Evolutionary conservation across 257 asterid species (phyloP), one percentile per base, ranked within the genome.

Genomic region (Fraxinus quadrangulata): DNA sequence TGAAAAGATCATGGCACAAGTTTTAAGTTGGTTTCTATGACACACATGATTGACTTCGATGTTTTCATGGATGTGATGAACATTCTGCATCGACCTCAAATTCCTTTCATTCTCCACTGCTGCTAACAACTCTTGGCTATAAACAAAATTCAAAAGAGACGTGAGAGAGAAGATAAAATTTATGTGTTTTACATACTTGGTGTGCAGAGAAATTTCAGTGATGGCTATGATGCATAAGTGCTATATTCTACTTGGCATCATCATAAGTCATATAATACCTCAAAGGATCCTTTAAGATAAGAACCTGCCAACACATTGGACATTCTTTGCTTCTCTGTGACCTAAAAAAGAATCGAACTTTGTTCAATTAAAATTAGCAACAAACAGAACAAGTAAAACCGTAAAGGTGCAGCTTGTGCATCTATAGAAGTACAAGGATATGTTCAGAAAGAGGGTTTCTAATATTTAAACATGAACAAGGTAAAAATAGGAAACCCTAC

Each of bases 301-400:
- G 84, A 80, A 77, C 79, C 83, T 89, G 91, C 85, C 86, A 85
- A 79, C 97, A 92, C 74, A 87, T 84, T 66, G 97, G 97, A 78
- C 96, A 92, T 47, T 90, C 94, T 33, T 81, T 45, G 83, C 97
- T 83, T 80, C 94, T 88, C 83, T 86, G 91, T 49, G 96, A 86
- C 97, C 96, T 92, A 65, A 87, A 74, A 26, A 79, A 39, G 40
- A 23, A 72, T 21, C 0, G 16, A 71, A 69, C 79, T 6, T 13
- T 24, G n/a, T 17, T 37, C 24, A 4, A 70, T 49, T 51, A n/a
- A 36, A 45, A 61, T 36, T n/a, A 47, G 34, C 24, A 23, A 10
- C 9, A 9, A 19, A 17, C 12, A 24, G 47, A 24, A 40, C 30
- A 30, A 36, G 73, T 11, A 19, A 39, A 24, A 63, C 33, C n/a